A percentile compares a stretch with the other conserved stretches of the same genome.
phyloP scores from a whole-genome alignment of 192 early-diverging fungal species.

The Lobosporangium transversale region DNA sequence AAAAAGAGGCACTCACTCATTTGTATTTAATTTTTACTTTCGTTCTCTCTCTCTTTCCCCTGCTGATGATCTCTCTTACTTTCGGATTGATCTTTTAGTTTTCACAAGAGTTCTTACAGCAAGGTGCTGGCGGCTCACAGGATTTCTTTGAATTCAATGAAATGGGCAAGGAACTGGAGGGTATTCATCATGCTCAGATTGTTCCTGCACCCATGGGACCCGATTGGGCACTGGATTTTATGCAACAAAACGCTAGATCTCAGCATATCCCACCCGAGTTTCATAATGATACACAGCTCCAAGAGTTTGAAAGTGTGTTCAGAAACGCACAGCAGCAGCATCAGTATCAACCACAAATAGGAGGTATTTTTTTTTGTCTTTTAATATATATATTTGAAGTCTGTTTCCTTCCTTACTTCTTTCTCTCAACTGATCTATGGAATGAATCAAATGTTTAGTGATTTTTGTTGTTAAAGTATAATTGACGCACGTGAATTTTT shows the following conservation, averaged over 20 bases:
- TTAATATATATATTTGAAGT: no score
- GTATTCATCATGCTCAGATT: conserved; percentile 50
- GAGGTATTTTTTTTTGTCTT: conserved; percentile 17
- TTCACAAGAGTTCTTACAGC: conserved; percentile 65
- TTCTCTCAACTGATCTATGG: no score
- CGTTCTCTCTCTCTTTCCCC: neutral
- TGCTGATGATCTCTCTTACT: neutral
- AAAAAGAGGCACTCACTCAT: conserved; percentile 1
- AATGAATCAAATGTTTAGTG: no score
- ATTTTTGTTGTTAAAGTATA: conserved; percentile 6
- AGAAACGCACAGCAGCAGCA: conserved; percentile 38
- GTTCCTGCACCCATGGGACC: conserved; percentile 22
- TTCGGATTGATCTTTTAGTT: conserved; percentile 47
- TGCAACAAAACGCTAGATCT: conserved; percentile 33
- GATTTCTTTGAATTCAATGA: conserved; percentile 76
- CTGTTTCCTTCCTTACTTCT: no score
- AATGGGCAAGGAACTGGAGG: conserved; percentile 74
- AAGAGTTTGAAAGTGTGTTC: conserved; percentile 60
- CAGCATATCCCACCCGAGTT: conserved; percentile 50
- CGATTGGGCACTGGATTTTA: conserved; percentile 81
- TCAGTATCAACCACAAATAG: conserved; percentile 54
- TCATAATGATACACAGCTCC: conserved; percentile 44
- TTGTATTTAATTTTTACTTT: neutral
- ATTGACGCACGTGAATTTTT: conserved; percentile 20
- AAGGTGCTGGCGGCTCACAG: conserved; percentile 21